Conservation (phyloP, 192 early-diverging fungal species). For the Mortierella antarctica region DNA sequence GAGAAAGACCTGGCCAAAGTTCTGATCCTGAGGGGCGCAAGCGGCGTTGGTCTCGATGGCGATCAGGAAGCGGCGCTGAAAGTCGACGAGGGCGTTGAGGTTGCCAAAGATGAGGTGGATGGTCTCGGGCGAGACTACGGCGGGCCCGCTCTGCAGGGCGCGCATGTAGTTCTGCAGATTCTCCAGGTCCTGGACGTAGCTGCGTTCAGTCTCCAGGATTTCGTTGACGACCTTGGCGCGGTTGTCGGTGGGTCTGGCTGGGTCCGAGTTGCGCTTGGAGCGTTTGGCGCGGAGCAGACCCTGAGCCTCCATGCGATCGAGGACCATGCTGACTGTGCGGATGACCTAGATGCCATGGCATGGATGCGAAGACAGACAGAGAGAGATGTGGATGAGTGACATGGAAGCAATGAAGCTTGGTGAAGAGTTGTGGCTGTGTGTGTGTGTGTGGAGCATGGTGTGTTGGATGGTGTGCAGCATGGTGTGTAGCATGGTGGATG, state of each 20-base stretch:
- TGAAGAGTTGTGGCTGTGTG: too few relatives aligned
- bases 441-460: too few relatives aligned
- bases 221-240: slow-evolving; percentile 89
- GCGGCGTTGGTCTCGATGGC: slow-evolving; percentile 87
- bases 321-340: slow-evolving; percentile 81
- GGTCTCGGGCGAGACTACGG: slow-evolving; percentile 80
- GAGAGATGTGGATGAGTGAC: background rate
- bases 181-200: slow-evolving; percentile 92
- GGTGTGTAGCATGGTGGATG: too few relatives aligned
- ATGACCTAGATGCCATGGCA: slow-evolving; percentile 67
- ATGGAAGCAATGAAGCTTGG: too few relatives aligned
- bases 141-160: slow-evolving; percentile 73
- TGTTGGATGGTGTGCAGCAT: too few relatives aligned
- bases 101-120: slow-evolving; percentile 91
- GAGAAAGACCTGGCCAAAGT: slow-evolving; percentile 88
- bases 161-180: slow-evolving; percentile 81
- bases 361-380: background rate
- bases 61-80: slow-evolving; percentile 95
- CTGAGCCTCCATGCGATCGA: slow-evolving; percentile 79
- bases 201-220: slow-evolving; percentile 92
- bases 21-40: slow-evolving; percentile 79
- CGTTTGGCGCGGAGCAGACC: slow-evolving; percentile 60
- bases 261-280: slow-evolving; percentile 60
- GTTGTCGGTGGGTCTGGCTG: slow-evolving; percentile 81
- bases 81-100: slow-evolving; percentile 91